Conservation (phyloP, 371 early-diverging fungal species). For the Mortierella polycephala region DNA sequence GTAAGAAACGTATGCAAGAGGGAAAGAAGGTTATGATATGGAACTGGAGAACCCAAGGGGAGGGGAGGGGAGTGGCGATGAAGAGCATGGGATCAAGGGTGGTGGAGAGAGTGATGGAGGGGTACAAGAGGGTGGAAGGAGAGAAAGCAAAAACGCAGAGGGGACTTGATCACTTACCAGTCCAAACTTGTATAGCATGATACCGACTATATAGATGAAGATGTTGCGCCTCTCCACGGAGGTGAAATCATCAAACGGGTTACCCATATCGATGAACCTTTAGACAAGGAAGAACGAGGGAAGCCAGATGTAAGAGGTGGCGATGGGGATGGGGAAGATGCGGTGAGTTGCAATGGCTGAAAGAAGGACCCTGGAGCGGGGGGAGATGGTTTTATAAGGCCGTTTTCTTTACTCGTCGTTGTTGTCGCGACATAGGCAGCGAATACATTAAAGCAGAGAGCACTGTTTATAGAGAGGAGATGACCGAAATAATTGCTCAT, state of each 20-base stretch:
- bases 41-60: no score
- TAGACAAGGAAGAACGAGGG: not conserved
- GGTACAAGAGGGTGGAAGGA: conserved; percentile 13
- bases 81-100: no score
- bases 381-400: no score
- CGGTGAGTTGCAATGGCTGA: not conserved
- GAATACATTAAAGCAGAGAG: no score
- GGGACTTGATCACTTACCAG: conserved; percentile 54
- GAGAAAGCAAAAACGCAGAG: no score
- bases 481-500: no score
- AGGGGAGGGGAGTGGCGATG: conserved; percentile 7
- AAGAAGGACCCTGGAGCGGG: not conserved
- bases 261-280: conserved; percentile 22
- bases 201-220: conserved; percentile 58
- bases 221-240: conserved; percentile 53
- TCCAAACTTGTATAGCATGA: conserved; percentile 64
- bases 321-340: not conserved
- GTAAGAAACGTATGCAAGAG: conserved; percentile 11
- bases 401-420: no score
- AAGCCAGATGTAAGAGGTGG: not conserved
- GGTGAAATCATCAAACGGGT: conserved; percentile 47
- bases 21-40: conserved; percentile 27
- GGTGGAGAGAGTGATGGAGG: no score
- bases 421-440: no score
- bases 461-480: no score